Base-by-base conservation (phyloP, 2,329 filamentous ascomycete species). In the Monilinia fructigena region DNA sequence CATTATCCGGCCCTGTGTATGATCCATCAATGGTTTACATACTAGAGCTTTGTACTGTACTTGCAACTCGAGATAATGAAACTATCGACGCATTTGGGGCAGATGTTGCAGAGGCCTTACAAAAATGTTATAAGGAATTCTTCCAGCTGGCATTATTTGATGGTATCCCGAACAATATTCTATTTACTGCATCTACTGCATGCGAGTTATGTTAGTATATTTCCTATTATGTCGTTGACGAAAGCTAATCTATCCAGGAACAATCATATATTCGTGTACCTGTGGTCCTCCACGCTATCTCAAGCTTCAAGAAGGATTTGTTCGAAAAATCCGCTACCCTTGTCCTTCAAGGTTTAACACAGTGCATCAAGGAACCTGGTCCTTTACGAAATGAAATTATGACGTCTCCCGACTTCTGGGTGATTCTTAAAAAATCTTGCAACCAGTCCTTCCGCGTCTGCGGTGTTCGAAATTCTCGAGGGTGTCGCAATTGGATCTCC, bases 381-480 rank as follows among this genome's bases (percentile, higher is more conserved):
- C 87, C 90, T 16, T 81, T 99, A 38, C 88, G 92, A 66, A 97
- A 91, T 72, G 94, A 98, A 79, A 91, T 98, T 72, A 96, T 96
- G 79, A 94, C 92, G 18, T 98, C 94, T 23, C 95, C 95, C 0
- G 95, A 99, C 75, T 98, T 99, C 77, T 99, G 95, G 95, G 89
- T 90, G 6, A 91, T 97, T 18, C 82, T 99, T 63, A 89, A 92
- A 92, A 68, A 85, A 87, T 42, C 81, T 99, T 23, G 87, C 91
- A 56, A 82, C 83, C 31, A 85, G 89, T 68, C 80, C 86, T 3
- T 88, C 90, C 35, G 90, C 92, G 2, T 83, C 88, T 0, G 83
- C 89, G 20, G 93, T 96, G 0, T 98, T 98, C 76, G 87, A 90
- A 65, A 90, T 98, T n/a, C 82, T 97, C 0, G 90, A 95, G 74